Conservation (phyloP, 371 early-diverging fungal genomes). For the Mortierella sp. region DNA sequence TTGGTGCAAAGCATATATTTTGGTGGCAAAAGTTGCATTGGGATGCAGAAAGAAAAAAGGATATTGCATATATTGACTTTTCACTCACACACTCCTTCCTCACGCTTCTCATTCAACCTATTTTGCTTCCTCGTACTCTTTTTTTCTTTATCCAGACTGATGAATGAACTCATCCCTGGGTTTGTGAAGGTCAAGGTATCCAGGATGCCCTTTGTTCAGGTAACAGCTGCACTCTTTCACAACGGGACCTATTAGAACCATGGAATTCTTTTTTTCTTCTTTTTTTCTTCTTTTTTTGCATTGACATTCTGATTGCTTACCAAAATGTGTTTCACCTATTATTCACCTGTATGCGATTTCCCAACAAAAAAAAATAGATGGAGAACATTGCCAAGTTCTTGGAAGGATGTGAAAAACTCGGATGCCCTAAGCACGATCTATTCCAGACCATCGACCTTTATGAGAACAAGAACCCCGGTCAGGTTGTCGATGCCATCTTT, state of each 20-base stretch:
- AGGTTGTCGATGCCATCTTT: conserved; percentile 82
- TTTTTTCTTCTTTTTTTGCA: neutral
- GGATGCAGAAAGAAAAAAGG: neutral
- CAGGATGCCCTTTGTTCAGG: conserved; percentile 85
- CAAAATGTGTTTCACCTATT: neutral
- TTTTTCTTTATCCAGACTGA: conserved; percentile 52
- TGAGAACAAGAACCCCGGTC: conserved; percentile 86
- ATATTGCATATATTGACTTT: neutral
- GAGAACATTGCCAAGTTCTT: conserved; percentile 91
- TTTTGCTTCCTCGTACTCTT: neutral
- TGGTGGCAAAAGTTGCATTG: neutral
- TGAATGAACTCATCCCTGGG: conserved; percentile 68
- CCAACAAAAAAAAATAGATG: conserved; percentile 62
- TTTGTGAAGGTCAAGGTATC: conserved; percentile 71
- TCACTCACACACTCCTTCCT: no score
- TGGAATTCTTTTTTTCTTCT: neutral
- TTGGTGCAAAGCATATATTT: neutral
- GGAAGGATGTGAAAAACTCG: conserved; percentile 71
- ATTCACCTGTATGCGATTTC: neutral
- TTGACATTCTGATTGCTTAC: conserved; percentile 9
- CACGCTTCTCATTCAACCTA: no score
- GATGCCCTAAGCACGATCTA: conserved; percentile 83
- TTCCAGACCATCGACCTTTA: conserved; percentile 94
- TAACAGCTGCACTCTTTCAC: conserved; percentile 27
- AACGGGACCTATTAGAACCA: neutral